phyloP scores from a whole-genome alignment of 2,329 filamentous ascomycete species.

The Trichoderma aggressivum region DNA sequence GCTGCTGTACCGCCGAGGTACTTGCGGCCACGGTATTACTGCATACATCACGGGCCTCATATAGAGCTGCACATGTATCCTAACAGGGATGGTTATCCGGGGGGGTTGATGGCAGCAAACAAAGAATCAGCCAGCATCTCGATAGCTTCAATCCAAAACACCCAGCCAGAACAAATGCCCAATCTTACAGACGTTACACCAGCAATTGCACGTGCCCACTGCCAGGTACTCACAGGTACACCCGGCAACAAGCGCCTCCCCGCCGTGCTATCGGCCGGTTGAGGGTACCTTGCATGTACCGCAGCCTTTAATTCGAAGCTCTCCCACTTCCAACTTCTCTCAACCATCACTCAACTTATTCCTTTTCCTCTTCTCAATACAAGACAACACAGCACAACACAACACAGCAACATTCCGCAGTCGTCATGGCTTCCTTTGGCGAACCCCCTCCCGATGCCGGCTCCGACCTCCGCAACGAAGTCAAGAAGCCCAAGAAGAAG shows the following conservation, averaged over 20 bases:
- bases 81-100: neutral
- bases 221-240: neutral
- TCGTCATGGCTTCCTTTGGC: slow-evolving; percentile 33
- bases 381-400: neutral
- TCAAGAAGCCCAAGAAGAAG: slow-evolving; percentile 75
- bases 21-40: neutral
- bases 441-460: slow-evolving; percentile 30
- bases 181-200: neutral
- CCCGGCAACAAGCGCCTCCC: neutral
- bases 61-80: neutral
- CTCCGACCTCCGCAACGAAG: slow-evolving; percentile 44
- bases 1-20: neutral
- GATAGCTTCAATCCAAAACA: neutral
- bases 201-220: slow-evolving; percentile 6
- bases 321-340: neutral
- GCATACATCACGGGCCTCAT: neutral
- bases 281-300: slow-evolving; percentile 10
- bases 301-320: neutral
- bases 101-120: neutral
- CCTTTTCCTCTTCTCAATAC: neutral
- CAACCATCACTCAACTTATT: neutral
- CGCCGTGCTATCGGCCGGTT: neutral
- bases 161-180: neutral
- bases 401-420: neutral
- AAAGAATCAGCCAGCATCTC: neutral